Base-by-base conservation (phyloP, 345 rosid species). In the Sonneratia caseolaris region DNA sequence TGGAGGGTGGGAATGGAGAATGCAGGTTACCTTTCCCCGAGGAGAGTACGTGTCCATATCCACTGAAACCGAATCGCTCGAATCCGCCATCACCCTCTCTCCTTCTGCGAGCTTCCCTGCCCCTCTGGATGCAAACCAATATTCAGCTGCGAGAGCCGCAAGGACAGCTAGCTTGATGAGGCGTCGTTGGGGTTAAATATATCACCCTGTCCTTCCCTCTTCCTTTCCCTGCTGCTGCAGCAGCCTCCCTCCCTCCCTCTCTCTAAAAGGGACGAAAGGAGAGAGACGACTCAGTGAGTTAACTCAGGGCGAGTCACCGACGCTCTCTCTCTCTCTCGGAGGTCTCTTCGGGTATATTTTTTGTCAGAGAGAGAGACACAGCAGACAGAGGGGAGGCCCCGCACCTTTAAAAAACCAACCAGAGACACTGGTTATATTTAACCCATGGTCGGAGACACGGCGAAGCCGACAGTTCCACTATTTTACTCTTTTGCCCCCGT, bases 31-130 rank as follows among this genome's bases (percentile, higher is more conserved):
- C 97, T 91, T 89, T 72, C 88, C 88, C 68, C 86, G 79, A 37
- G 79, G 87, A 78, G 92, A 80, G 76, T 80, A 76, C 77, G 88
- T 82, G 64, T 91, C 96, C 89, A 91, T 84, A 69, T 89, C 95
- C 73, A 93, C 82, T 80, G 95, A 91, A 73, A 91, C 90, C 42
- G 95, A 89, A 84, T 82, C 96, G 84, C 91, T 91, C 61, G 96
- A 91, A 88, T 89, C 94, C 70, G 82, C 96, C 97, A 93, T 89
- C 74, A 38, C 55, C 62, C 2, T 47, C 51, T 24, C 14, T 15
- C 38, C 51, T 13, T 37, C 59, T 68, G 42, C 40, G 32, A 27
- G 32, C 72, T 74, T 71, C 62, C 70, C 71, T 65, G 72, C 59
- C 80, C 70, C 57, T 70, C 55, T 67, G 70, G 45, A 18, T n/a